Conservation (phyloP, 352 stramenopile genomes). For the Phytopythium sindhum region DNA sequence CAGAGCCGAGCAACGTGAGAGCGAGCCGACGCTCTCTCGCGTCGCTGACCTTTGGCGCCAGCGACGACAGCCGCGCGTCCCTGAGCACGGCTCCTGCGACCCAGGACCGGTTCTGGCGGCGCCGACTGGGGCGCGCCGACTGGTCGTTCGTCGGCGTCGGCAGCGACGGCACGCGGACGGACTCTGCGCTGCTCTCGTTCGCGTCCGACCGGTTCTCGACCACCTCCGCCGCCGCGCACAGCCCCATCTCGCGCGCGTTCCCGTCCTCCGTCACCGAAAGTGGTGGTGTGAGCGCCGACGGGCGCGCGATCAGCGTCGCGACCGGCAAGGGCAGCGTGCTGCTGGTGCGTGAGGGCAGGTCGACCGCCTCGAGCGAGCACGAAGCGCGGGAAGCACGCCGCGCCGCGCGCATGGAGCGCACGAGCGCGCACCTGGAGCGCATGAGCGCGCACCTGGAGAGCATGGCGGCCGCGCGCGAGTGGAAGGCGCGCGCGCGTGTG, state of each 20-base stretch:
- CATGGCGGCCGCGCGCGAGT: slow-evolving; percentile 56
- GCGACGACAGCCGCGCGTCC: not conserved
- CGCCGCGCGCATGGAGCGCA: slow-evolving; percentile 39
- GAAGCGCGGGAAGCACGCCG: slow-evolving; percentile 27
- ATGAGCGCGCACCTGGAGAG: slow-evolving; percentile 38
- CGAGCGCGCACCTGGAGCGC: slow-evolving; percentile 32
- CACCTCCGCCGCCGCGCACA: slow-evolving; percentile 47
- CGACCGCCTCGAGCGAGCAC: slow-evolving; percentile 30
- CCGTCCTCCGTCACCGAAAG: slow-evolving; percentile 11
- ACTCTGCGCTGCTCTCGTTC: slow-evolving; percentile 41
- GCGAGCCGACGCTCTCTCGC: not conserved
- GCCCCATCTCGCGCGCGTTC: slow-evolving; percentile 33
- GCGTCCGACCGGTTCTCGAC: slow-evolving; percentile 56
- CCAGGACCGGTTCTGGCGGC: slow-evolving; percentile 56
- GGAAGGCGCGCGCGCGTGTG: slow-evolving; percentile 48
- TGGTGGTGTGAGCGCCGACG: slow-evolving; percentile 11
- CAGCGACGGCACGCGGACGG: slow-evolving; percentile 43
- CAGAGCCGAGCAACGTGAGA: not conserved
- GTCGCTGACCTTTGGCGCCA: not conserved
- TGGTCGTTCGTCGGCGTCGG: slow-evolving; percentile 77
- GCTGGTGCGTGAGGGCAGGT: slow-evolving; percentile 26
- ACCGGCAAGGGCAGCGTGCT: not conserved
- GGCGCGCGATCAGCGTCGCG: slow-evolving; percentile 21
- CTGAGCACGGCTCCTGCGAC: slow-evolving; percentile 8
- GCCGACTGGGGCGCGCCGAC: slow-evolving; percentile 54